Base-by-base conservation (phyloP, 306 rosid genomes). In the Biancaea sappan region DNA sequence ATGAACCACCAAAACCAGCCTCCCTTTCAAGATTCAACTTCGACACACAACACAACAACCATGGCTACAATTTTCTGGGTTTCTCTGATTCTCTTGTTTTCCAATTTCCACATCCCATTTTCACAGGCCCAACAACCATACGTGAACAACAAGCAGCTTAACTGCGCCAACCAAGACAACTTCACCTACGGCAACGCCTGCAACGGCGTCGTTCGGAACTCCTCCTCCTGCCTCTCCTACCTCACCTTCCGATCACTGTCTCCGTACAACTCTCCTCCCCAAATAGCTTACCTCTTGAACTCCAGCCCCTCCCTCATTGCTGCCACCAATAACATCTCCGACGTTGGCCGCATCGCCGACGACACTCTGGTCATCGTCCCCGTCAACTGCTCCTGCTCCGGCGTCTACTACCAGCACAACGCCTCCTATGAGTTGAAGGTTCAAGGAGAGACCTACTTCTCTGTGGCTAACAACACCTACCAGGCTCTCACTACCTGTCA, bases 401-500 rank as follows among this genome's bases (percentile, higher is more conserved):
- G 74, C 3, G 15, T 4, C 0, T 79, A 48, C 69, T 91, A 82
- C 84, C 89, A 87, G 34, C 71, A 91, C 74, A 84, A 87, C 69
- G 16, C 92, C 40, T 16, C 86, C 5, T 87, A 91, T 52, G 3
- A 7, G 28, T 13, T 87, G 51, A 77, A 82, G 43, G 0, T 0
- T 1, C 0, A 0, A 0, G 54, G 62, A 10, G 92, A 91, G 9
- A 87, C 90, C 2, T 91, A 91, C 64, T 74, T 91, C 69, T 0
- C 13, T 18, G 57, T 91, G 4, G 88, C 97, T 34, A 87, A 88
- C 74, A 57, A 80, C 69, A 88, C 97, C 48, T 91, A 83, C 51
- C 72, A 87, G 56, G 76, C 90, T 4, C 93, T 91, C 67, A 80
- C 94, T 47, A 88, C 96, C 11, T 91, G 94, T 25, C 96, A 91